Conservation (phyloP, 2,329 filamentous ascomycete species). For the Aspergillus sojae region DNA sequence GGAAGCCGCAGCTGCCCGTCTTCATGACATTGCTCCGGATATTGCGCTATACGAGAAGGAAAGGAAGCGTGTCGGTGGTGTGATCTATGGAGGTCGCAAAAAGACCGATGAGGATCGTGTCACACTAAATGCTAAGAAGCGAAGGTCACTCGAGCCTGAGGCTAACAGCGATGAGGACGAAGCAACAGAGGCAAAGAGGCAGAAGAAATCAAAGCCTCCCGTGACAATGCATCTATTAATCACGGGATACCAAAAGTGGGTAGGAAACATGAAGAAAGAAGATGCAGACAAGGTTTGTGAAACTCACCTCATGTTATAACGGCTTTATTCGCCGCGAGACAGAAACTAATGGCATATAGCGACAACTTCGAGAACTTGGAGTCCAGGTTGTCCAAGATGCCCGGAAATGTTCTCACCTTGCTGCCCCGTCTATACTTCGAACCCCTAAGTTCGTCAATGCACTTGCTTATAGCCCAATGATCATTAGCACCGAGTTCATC, state of each 20-base stretch:
- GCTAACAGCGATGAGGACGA: conserved; percentile 56
- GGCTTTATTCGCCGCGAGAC: too few relatives aligned
- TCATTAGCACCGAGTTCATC: conserved; percentile 78
- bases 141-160: conserved; percentile 49
- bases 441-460: conserved; percentile 93
- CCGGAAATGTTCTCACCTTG: conserved; percentile 78
- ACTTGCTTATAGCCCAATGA: conserved; percentile 75
- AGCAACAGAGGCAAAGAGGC: conserved; percentile 62
- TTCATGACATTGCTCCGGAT: conserved; percentile 79
- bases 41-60: conserved; percentile 92
- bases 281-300: conserved; percentile 74
- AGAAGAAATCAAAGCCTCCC: conserved; percentile 63
- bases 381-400: conserved; percentile 78
- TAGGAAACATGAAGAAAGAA: conserved; percentile 71
- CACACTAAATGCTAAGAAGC: conserved; percentile 42
- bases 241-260: conserved; percentile 84
- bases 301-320: not conserved
- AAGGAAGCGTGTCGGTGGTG: conserved; percentile 75
- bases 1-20: conserved; percentile 72
- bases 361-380: conserved; percentile 78
- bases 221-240: conserved; percentile 76
- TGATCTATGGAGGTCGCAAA: conserved; percentile 60
- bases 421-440: conserved; percentile 81
- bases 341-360: conserved; percentile 51
- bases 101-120: conserved; percentile 46